Conservation (phyloP, 345 rosid genomes). For the Gynandropsis gynandra region DNA sequence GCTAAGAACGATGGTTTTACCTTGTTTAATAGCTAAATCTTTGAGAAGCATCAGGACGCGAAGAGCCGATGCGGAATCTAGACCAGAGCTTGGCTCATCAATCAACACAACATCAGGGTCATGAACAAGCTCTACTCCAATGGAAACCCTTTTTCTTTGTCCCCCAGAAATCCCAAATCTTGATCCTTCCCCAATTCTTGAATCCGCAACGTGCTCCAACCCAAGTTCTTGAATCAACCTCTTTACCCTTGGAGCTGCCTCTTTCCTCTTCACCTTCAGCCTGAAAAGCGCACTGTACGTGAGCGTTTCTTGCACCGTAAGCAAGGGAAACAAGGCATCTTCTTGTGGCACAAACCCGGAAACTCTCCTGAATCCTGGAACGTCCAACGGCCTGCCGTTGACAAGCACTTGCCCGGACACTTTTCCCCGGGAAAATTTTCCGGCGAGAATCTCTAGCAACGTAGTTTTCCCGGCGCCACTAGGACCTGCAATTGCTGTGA, state of each 20-base stretch:
- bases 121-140: slow-evolving; percentile 88
- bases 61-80: slow-evolving; percentile 89
- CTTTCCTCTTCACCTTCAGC: slow-evolving; percentile 46
- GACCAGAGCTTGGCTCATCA: slow-evolving; percentile 94
- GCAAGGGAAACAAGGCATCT: slow-evolving; percentile 74
- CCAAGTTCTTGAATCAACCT: slow-evolving; percentile 64
- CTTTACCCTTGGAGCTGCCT: slow-evolving; percentile 44
- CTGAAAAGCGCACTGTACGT: slow-evolving; percentile 71
- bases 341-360: slow-evolving; percentile 88
- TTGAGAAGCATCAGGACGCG: slow-evolving; percentile 58
- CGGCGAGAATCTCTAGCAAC: slow-evolving; percentile 77
- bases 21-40: slow-evolving; percentile 54
- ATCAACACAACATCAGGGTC: slow-evolving; percentile 76
- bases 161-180: slow-evolving; percentile 83
- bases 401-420: slow-evolving; percentile 60
- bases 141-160: slow-evolving; percentile 76
- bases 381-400: slow-evolving; percentile 50
- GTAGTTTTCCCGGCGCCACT: slow-evolving; percentile 96
- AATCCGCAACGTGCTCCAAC: slow-evolving; percentile 45
- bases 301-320: slow-evolving; percentile 79
- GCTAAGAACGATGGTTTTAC: slow-evolving; percentile 74
- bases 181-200: slow-evolving; percentile 60
- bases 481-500: slow-evolving; percentile 79
- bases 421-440: slow-evolving; percentile 36
- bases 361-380: slow-evolving; percentile 43